Conservation (phyloP, 208 protist species). For the Leishmania turanica region DNA sequence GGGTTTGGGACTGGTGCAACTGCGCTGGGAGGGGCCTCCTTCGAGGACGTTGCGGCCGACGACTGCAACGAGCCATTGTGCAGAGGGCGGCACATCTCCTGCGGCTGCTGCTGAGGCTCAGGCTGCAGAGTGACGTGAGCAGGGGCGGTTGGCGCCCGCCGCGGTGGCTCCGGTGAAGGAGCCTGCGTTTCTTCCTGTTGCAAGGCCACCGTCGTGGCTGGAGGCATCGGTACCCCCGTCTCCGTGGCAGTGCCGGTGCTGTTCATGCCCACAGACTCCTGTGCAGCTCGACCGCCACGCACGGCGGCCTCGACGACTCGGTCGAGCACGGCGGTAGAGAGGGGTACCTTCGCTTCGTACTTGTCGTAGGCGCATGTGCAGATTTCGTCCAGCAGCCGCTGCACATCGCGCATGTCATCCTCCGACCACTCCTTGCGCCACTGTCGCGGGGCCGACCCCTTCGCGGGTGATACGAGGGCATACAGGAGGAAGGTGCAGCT, state of each 20-base stretch:
- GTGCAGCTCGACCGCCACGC: constrained; percentile 12
- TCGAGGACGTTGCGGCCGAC: background rate
- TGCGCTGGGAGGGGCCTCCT: background rate
- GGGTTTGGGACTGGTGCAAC: background rate
- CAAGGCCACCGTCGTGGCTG: background rate
- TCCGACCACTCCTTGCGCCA: constrained; percentile 64
- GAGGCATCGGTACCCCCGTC: constrained; percentile 1
- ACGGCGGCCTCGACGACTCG: constrained; percentile 47
- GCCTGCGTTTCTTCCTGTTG: background rate
- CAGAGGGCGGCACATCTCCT: background rate
- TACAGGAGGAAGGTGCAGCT: constrained; percentile 74
- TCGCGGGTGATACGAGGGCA: constrained; percentile 46
- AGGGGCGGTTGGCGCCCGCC: background rate
- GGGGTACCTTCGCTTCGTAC: constrained; percentile 67
- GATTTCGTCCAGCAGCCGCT: constrained; percentile 69
- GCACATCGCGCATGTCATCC: constrained; percentile 26
- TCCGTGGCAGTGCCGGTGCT: background rate
- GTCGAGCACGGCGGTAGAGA: constrained; percentile 61
- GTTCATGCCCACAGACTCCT: constrained; percentile 2
- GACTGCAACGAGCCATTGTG: constrained; percentile 18
- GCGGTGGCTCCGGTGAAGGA: background rate
- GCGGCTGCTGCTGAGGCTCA: background rate
- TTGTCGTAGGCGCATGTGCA: constrained; percentile 78
- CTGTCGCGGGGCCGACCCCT: constrained; percentile 47
- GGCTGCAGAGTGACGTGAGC: background rate